Base-by-base conservation (phyloP, 306 rosid genomes). In the Vigna mungo region DNA sequence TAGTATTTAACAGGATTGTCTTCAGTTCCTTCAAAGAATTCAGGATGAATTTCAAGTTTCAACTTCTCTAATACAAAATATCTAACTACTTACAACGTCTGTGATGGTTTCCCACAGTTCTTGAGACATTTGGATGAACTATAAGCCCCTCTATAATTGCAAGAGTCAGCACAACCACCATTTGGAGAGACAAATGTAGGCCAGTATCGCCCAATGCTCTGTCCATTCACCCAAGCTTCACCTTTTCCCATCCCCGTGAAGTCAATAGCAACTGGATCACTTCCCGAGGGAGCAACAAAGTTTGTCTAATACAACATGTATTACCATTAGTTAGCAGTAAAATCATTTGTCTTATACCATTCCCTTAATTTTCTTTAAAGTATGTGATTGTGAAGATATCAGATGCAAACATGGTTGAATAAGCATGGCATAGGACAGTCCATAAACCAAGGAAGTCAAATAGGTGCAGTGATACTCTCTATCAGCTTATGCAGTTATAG, bases 141-240 rank as follows among this genome's bases (percentile, higher is more conserved):
- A 76, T 86, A 92, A 58, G 89, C 0, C 51, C 99, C 97, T 78
- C 88, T 87, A 80, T 88, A 90, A 68, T 85, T 21, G 76, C 97
- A 95, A 3, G 82, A 59, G 15, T 76, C 74, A 6, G 83, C 79
- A 79, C 98, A 95, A 43, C 92, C 90, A 9, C 68, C 36, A 11
- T 32, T 87, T 17, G 92, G 64, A 67, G 98, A 51, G 20, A 69
- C 61, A 78, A 78, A 80, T 36, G 87, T 78, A 2, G 97, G 98
- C 98, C 98, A 95, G 78, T 87, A 95, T 53, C 97, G 91, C 3
- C 97, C 98, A 21, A 95, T 95, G 88, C 98, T 92, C 59, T 95
- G 92, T 58, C 98, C 98, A 27, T 95, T 95, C 78, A 95, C 92
- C 98, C 98, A 95, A 20, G 97, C 97, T 84, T 88, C 97, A 1